Base-by-base conservation (phyloP, 345 rosid genomes). In the Heritiera littoralis region DNA sequence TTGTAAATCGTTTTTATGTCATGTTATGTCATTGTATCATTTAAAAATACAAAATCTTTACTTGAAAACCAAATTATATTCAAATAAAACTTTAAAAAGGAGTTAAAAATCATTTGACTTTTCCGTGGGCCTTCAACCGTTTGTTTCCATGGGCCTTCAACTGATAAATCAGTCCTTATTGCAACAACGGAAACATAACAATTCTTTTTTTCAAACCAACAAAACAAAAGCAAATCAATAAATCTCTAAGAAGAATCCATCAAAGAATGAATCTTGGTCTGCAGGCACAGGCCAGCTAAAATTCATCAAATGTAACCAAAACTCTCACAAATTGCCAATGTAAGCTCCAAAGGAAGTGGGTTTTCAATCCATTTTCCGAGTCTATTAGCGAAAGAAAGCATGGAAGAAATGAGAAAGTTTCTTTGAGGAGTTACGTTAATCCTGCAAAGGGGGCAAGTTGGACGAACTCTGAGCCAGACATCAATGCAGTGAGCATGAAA, bases 401-500 rank as follows among this genome's bases (percentile, higher is more conserved):
- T 32, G 30, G 17, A 20, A 48, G 78, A 76, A 32, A 56, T 5
- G 56, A 76, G 2, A 49, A n/a, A 0, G 2, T 43, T 10, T 8
- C 15, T 12, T 7, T 28, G 17, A 49, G 67, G 65, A 3, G 76
- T 66, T 10, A 82, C 77, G 46, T 69, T 10, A 35, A 66, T 63
- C 41, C 81, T 67, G 74, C 83, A 86, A 49, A 79, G 75, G 15
- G 85, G 83, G 67, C 84, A 78, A 4, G 75, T 79, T 4, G 79
- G 46, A 5, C 60, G 79, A 1, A 73, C 52, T 48, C 23, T 28
- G 23, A 85, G 78, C 88, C 84, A 78, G 8, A 69, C 66, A 48
- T 80, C 80, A 58, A 85, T 83, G 75, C 84, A 82, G 1, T 23
- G 46, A 32, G 7, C 80, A 30, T 85, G 87, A 71, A 82, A 85